Percentiles rank a stretch among this genome's conserved stretches.
These are phyloP conservation scores for Diphasiastrum complanatum DNA, from an alignment of 83 land plant genomes.

Conservation along the genomic window DNA sequence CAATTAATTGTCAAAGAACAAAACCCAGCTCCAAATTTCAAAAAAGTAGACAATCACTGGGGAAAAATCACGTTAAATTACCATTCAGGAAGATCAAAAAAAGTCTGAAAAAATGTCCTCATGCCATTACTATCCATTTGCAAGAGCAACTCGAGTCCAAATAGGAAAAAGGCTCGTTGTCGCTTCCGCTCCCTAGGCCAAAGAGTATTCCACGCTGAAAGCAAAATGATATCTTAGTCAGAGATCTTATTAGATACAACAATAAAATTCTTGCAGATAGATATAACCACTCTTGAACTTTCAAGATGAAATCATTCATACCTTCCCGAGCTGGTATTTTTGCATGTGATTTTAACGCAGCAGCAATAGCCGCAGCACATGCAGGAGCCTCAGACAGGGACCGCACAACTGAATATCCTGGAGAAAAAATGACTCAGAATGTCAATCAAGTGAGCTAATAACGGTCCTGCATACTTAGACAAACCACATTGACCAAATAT, in stretches of 20 bases:
- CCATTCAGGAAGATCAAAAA: conserved; percentile 85
- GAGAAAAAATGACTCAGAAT: neutral
- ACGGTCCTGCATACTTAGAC: no score
- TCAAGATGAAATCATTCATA: no score
- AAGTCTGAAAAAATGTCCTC: conserved; percentile 73
- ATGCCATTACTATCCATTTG: conserved; percentile 74
- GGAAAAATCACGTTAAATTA: conserved; percentile 14
- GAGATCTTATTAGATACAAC: no score
- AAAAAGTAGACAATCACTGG: neutral
- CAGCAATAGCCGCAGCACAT: conserved; percentile 83
- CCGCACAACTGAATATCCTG: conserved; percentile 97
- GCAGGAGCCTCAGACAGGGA: conserved; percentile 92
- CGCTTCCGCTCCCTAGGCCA: conserved; percentile 97
- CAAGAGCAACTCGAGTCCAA: conserved; percentile 81
- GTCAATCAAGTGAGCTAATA: neutral
- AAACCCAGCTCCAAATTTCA: neutral
- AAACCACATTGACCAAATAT: no score
- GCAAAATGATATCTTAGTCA: conserved; percentile 1
- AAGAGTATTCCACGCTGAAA: conserved; percentile 85
- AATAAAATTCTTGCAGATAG: no score
- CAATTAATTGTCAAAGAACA: neutral
- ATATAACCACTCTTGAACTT: neutral
- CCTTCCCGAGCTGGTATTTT: conserved; percentile 49
- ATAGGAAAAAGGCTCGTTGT: conserved; percentile 88
- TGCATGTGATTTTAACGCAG: conserved; percentile 36